These are phyloP conservation scores for Pseudogymnoascus sp. DNA, from an alignment of 2,329 filamentous ascomycete genomes.

Conservation along the genomic window DNA sequence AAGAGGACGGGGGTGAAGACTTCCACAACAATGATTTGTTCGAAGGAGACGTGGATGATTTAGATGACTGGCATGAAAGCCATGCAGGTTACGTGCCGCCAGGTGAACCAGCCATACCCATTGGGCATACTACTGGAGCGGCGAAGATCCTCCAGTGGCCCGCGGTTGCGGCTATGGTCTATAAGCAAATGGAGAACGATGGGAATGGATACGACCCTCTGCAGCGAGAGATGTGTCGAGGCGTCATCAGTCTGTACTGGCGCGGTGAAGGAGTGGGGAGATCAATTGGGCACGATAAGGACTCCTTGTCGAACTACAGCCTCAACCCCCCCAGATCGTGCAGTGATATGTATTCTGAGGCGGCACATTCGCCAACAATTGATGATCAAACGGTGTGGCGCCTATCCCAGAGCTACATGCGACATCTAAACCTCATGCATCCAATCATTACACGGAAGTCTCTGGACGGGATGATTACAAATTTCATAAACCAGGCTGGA, in stretches of 20 bases:
- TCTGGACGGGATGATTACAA: too few relatives aligned
- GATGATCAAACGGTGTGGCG: not conserved
- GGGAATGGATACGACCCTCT: not conserved
- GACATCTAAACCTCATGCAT: constrained; percentile 58
- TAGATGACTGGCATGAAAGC: too few relatives aligned
- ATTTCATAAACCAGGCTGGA: too few relatives aligned
- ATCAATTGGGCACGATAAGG: too few relatives aligned
- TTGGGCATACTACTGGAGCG: not conserved
- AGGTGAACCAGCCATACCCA: not conserved
- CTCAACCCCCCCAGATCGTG: too few relatives aligned
- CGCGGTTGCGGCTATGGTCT: not conserved
- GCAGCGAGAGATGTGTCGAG: not conserved
- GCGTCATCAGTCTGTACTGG: not conserved
- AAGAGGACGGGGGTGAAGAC: too few relatives aligned
- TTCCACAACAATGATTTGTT: too few relatives aligned
- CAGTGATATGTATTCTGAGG: too few relatives aligned
- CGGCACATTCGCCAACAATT: too few relatives aligned
- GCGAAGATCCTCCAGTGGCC: not conserved
- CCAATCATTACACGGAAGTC: constrained; percentile 44
- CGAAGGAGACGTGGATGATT: too few relatives aligned
- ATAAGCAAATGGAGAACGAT: not conserved
- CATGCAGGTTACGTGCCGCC: not conserved
- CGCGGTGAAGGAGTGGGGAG: too few relatives aligned
- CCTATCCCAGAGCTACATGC: constrained; percentile 37
- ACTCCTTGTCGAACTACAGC: too few relatives aligned